Conservation (phyloP, 2,329 filamentous ascomycete species). For the Aspergillus sp. region DNA sequence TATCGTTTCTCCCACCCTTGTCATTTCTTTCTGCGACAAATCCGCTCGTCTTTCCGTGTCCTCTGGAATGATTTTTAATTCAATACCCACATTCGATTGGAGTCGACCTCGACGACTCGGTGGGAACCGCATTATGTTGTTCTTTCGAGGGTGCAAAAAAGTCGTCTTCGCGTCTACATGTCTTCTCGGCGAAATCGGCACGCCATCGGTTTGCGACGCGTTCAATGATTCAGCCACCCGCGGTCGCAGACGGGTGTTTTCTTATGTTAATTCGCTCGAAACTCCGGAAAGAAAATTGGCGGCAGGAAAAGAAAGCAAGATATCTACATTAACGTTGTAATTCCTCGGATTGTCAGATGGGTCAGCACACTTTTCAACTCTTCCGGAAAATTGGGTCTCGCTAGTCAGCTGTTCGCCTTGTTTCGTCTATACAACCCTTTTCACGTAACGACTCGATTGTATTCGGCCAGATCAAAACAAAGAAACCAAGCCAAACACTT, state of each 20-base stretch:
- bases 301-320: constrained; percentile 37
- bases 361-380: constrained; percentile 38
- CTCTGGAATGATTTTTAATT: constrained; percentile 28
- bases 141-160: constrained; percentile 23
- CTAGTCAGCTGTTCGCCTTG: constrained; percentile 40
- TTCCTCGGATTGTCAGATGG: constrained; percentile 43
- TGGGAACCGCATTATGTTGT: constrained; percentile 36
- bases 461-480: constrained; percentile 25
- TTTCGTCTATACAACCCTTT: constrained; percentile 33
- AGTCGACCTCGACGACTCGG: constrained; percentile 34
- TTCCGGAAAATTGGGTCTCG: constrained; percentile 33
- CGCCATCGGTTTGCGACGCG: constrained; percentile 33
- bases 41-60: constrained; percentile 27
- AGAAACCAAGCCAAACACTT: background rate
- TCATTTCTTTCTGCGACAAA: constrained; percentile 16
- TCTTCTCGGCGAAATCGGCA: constrained; percentile 35
- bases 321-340: constrained; percentile 42
- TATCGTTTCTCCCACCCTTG: background rate
- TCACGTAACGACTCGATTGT: constrained; percentile 44
- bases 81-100: constrained; percentile 27
- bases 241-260: constrained; percentile 38
- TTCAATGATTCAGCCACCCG: constrained; percentile 30
- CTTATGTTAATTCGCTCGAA: constrained; percentile 39
- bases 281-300: constrained; percentile 39
- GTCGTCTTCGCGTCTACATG: constrained; percentile 34